Evolutionary conservation across 371 early-diverging fungal genomes (phyloP).

Genomic region (Chytridiales sp.): DNA sequence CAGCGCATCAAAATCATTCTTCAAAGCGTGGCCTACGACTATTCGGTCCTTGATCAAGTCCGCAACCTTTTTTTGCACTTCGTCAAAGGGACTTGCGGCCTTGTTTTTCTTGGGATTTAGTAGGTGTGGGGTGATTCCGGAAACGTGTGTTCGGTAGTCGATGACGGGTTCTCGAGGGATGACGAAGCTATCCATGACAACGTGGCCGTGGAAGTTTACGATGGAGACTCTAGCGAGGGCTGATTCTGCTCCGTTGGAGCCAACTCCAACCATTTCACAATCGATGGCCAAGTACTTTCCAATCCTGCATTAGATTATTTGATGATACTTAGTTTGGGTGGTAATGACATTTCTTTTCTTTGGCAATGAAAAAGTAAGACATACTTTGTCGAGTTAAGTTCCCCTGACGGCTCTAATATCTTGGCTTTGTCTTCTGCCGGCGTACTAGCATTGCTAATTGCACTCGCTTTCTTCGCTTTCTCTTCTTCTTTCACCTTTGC

Average conservation of each 20-base stretch:
- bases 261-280: slow-evolving; percentile 99
- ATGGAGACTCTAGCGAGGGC: slow-evolving; percentile 88
- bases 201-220: slow-evolving; percentile 90
- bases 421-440: not conserved
- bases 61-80: slow-evolving; percentile 75
- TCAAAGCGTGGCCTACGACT: slow-evolving; percentile 87
- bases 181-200: slow-evolving; percentile 83
- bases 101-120: slow-evolving; percentile 52
- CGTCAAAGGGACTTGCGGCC: slow-evolving; percentile 58
- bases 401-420: not conserved
- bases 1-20: slow-evolving; percentile 79
- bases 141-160: slow-evolving; percentile 89
- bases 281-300: slow-evolving; percentile 81
- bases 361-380: no score
- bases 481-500: not conserved
- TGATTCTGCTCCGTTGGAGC: slow-evolving; percentile 73
- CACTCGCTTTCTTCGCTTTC: not conserved
- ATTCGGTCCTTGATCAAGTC: slow-evolving; percentile 79
- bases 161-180: slow-evolving; percentile 78
- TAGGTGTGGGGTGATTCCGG: slow-evolving; percentile 86
- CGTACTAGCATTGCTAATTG: no score
- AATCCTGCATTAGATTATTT: slow-evolving; percentile 30
- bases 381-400: not conserved
- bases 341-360: not conserved
- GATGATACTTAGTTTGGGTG: no score